Base-by-base conservation (phyloP, 2,329 filamentous ascomycete species). In the Penicillium verrucosum region DNA sequence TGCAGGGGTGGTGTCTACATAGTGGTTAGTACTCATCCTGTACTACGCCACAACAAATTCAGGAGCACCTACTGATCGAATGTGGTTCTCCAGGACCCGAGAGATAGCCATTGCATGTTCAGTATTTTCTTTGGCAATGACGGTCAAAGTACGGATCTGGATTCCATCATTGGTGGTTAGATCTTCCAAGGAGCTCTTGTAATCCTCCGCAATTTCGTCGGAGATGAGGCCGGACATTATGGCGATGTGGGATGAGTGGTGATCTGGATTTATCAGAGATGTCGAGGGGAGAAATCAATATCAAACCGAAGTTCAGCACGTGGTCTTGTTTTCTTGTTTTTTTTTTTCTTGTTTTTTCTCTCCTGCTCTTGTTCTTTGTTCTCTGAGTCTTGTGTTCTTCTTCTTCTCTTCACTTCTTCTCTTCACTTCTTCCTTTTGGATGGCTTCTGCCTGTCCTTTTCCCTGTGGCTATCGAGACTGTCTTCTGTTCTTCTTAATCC, bases 61-160 rank as follows among this genome's bases (percentile, higher is more conserved):
- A 52, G 51, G 60, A 60, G 49, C 60, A 82, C 91, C 84, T 90
- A 97, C 94, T 83, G 89, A 89, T 76, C 91, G 88, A 75, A 99
- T 97, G 71, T 99, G 94, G 63, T 92, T 89, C 73, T 96, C 90
- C 66, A 99, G 79, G 47, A 90, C 90, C 69, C 90, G 86, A 18
- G 94, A 92, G 68, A 99, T 97, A 63, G 89, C 90, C 74, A 95
- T 85, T 36, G 94, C 94, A 80, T 97, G 89, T 76, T 96, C 92
- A 64, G 92, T 97, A 70, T 96, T 96, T 76, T 99, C 94, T 75
- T 95, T 91, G 58, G 94, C 94, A 77, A 99, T 97, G 74, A 96
- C 87, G 60, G 94, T 99, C 77, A 99, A 78, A 77, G 95, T 97
- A 81, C 89, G 93, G 75, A 99, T 99, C 77, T 97, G 93, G 76